These are phyloP conservation scores for Trametes polyzona DNA, from an alignment of 1,284 basidiomycete genomes.

Conservation along the genomic window DNA sequence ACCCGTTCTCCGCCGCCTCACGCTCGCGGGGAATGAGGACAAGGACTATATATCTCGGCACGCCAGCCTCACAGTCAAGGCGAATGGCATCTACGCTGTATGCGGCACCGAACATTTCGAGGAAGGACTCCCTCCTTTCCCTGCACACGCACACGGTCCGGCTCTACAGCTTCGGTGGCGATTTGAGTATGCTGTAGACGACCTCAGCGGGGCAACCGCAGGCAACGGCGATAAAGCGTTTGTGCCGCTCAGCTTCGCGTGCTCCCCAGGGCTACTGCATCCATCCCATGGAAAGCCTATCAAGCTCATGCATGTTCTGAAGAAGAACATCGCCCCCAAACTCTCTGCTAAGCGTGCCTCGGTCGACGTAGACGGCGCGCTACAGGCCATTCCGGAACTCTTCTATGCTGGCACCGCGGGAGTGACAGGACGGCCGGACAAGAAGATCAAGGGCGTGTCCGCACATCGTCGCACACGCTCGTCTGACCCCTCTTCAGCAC, in stretches of 20 bases:
- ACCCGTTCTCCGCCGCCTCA: constrained; percentile 70
- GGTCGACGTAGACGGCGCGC: background rate
- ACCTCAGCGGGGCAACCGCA: constrained; percentile 26
- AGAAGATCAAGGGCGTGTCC: background rate
- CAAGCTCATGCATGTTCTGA: constrained; percentile 67
- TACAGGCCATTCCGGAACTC: background rate
- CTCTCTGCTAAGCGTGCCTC: constrained; percentile 61
- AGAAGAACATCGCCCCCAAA: constrained; percentile 65
- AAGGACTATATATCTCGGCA: constrained; percentile 75
- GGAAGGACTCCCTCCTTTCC: constrained; percentile 35
- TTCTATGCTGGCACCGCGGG: background rate
- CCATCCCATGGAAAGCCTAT: constrained; percentile 64
- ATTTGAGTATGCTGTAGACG: constrained; percentile 74
- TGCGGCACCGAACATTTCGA: constrained; percentile 58
- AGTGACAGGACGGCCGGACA: no score
- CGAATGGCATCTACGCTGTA: constrained; percentile 75
- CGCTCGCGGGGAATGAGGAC: constrained; percentile 62
- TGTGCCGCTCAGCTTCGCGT: constrained; percentile 73
- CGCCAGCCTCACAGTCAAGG: constrained; percentile 65
- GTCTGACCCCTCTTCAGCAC: constrained; percentile 11
- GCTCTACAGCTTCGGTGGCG: constrained; percentile 63
- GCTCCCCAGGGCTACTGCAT: constrained; percentile 69
- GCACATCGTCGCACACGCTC: constrained; percentile 21
- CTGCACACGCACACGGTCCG: constrained; percentile 25
- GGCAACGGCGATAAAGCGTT: constrained; percentile 69